Evolutionary conservation across 371 early-diverging fungal species (phyloP).

Genomic region (Parasitella parasitica): DNA sequence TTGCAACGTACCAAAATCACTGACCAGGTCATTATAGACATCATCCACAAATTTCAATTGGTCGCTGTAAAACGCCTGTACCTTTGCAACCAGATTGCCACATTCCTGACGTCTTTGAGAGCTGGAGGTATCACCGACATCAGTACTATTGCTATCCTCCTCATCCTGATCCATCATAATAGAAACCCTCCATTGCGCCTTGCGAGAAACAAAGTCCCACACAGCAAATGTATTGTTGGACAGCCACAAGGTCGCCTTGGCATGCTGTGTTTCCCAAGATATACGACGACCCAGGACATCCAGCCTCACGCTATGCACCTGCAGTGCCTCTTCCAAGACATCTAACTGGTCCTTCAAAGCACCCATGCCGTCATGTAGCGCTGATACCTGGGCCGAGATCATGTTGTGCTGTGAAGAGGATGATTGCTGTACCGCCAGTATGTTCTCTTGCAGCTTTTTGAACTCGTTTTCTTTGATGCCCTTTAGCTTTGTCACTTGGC

Average conservation of each 20-base stretch:
- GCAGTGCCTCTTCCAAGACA: conserved; percentile 17
- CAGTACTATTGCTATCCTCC: background rate
- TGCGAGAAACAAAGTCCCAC: conserved; percentile 34
- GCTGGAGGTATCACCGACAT: background rate
- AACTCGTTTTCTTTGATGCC: conserved; percentile 30
- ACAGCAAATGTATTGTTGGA: conserved; percentile 20
- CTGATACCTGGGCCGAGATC: background rate
- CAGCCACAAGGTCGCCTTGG: conserved; percentile 22
- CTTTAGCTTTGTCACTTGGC: conserved; percentile 26
- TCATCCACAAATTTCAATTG: conserved; percentile 2
- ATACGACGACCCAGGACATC: conserved; percentile 28
- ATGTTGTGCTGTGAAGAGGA: background rate
- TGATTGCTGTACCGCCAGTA: conserved; percentile 3
- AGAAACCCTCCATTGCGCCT: conserved; percentile 33
- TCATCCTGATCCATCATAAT: background rate
- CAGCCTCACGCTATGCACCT: conserved; percentile 21
- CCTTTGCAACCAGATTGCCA: conserved; percentile 3
- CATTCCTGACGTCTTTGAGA: conserved; percentile 6
- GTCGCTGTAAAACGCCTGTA: conserved; percentile 3
- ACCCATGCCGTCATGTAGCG: conserved; percentile 7
- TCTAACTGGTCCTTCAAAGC: conserved; percentile 14
- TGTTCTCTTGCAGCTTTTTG: conserved; percentile 19
- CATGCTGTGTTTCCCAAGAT: conserved; percentile 32
- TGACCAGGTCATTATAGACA: conserved; percentile 2
- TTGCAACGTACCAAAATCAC: conserved; percentile 7